Evolutionary conservation across 495 filamentous ascomycete genomes (phyloP), one percentile per base, ranked within the genome.

Genomic region (Xylaria curta): DNA sequence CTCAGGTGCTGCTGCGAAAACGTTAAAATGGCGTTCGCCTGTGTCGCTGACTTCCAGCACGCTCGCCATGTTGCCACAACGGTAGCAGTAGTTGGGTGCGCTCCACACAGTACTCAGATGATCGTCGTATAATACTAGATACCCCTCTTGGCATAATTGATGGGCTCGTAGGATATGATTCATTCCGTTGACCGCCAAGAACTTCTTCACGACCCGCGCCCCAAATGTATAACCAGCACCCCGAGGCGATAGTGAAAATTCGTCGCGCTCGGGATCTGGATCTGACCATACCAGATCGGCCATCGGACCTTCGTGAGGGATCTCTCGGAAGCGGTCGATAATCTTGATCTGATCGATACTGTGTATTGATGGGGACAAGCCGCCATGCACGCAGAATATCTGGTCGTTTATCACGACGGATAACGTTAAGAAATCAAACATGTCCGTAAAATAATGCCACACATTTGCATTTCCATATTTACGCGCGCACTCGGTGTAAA

Each of bases 321-420:
- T 99, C 78, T 99, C 96, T 53, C 96, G 89, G 84, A 97, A 99
- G 8, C 96, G 93, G 83, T 99, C 96, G 78, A 99, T 98, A 78
- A 98, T 95, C 81, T 99, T 99, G 83, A 99, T 98, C 81, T 99
- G 96, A 78, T 99, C 96, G 78, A 99, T 97, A 21, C 93, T 97
- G 80, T 99, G 96, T 74, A 99, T 98, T 5, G 93, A 97, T 0
- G 96, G 96, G 7, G 93, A 97, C 38, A 98, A 89, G 12, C 96
- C 89, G 74, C 96, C 96, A 80, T 99, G 96, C 7, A 99, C 96
- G 80, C 96, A 99, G 81, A 99, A 98, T 74, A 99, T 98, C 80
- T 98, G 92, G 80, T 99, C 91, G 82, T 98, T 96, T 78, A 99
- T 98, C 71, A 99, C 96, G 47, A 98, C 97, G 73, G 93, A 96